Evolutionary conservation across 2,329 filamentous ascomycete genomes (phyloP).

Genomic region (Paecilomyces fulvus): DNA sequence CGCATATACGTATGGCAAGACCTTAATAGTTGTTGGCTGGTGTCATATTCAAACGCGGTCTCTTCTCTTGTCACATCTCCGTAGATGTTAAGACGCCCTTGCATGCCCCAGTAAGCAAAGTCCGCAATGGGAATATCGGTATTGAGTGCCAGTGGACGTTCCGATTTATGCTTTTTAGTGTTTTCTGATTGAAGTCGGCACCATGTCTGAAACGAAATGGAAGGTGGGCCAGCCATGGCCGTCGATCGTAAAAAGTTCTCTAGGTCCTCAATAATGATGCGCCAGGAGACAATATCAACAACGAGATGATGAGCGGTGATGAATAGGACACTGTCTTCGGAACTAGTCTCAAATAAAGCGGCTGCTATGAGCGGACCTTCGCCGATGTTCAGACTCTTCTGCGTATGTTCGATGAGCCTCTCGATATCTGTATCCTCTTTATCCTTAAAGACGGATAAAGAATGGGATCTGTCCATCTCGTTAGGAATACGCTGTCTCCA

Average conservation of each 20-base stretch:
- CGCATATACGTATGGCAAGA: slow-evolving; percentile 4
- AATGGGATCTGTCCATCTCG: slow-evolving; percentile 1
- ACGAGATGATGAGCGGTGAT: slow-evolving; percentile 14
- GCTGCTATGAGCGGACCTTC: slow-evolving; percentile 5
- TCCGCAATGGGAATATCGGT: slow-evolving; percentile 31
- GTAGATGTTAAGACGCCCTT: slow-evolving; percentile 1
- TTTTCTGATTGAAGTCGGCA: slow-evolving; percentile 7
- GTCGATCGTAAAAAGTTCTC: slow-evolving; percentile 7
- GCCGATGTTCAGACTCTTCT: slow-evolving; percentile 4
- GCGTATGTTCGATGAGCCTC: slow-evolving; percentile 3
- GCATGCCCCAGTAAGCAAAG: slow-evolving; percentile 44
- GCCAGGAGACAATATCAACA: slow-evolving; percentile 16
- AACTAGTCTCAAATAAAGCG: neutral
- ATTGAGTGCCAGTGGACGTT: neutral
- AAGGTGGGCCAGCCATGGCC: neutral
- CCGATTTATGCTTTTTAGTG: neutral
- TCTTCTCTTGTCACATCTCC: slow-evolving; percentile 1
- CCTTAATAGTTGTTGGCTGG: slow-evolving; percentile 6
- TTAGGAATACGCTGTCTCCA: slow-evolving; percentile 10
- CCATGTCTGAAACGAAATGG: slow-evolving; percentile 8
- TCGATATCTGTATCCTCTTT: slow-evolving; percentile 3
- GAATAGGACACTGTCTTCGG: slow-evolving; percentile 4
- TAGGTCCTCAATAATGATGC: slow-evolving; percentile 14
- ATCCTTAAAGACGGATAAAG: slow-evolving; percentile 1
- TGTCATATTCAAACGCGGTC: slow-evolving; percentile 5